Conservation (phyloP, 768 basidiomycete species). For the Mycena capillaripes region DNA sequence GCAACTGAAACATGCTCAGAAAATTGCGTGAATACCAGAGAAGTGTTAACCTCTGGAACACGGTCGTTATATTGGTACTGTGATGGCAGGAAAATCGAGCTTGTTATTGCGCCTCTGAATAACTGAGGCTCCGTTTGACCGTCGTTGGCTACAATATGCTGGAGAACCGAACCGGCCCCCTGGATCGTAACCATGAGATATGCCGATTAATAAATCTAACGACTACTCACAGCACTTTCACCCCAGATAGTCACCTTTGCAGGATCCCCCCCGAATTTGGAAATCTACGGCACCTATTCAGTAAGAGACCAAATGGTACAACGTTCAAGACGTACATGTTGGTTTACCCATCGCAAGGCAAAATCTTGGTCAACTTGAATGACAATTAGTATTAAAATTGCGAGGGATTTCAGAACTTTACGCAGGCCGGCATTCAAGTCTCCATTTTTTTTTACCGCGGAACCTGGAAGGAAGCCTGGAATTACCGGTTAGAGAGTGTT, state of each 20-base stretch:
- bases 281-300: slow-evolving; percentile 24
- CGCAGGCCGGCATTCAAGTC: slow-evolving; percentile 48
- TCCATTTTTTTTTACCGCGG: slow-evolving; percentile 44
- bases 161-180: slow-evolving; percentile 52
- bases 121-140: slow-evolving; percentile 49
- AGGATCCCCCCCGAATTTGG: slow-evolving; percentile 39
- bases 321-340: slow-evolving; percentile 36
- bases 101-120: slow-evolving; percentile 49
- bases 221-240: slow-evolving; percentile 27
- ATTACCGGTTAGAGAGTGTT: neutral
- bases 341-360: slow-evolving; percentile 50
- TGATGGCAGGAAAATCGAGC: slow-evolving; percentile 47
- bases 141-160: slow-evolving; percentile 50
- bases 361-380: slow-evolving; percentile 47
- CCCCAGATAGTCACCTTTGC: slow-evolving; percentile 42
- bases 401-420: slow-evolving; percentile 22
- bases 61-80: slow-evolving; percentile 49
- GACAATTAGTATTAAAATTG: neutral
- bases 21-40: neutral
- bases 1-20: slow-evolving; percentile 13
- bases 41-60: slow-evolving; percentile 27
- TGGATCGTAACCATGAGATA: neutral
- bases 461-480: slow-evolving; percentile 49
- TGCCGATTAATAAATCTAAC: neutral
- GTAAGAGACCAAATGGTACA: neutral